Evolutionary conservation across 2,329 filamentous ascomycete species (phyloP).

Genomic region (Clarireedia hainanense): DNA sequence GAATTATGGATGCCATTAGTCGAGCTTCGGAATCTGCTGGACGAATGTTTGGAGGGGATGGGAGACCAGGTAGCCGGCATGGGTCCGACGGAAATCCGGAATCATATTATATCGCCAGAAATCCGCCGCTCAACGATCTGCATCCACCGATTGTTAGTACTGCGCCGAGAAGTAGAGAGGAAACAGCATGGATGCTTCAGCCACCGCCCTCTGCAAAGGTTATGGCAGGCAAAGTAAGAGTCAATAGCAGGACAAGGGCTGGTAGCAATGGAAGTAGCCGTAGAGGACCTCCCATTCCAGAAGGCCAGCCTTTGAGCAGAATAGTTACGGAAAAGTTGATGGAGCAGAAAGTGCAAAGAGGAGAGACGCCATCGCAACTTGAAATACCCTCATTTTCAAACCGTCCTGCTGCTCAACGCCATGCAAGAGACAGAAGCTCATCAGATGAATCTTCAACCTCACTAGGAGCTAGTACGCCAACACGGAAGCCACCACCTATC

Average conservation of each 20-base stretch:
- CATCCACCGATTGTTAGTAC: conserved; percentile 79
- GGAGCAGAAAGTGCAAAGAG: conserved; percentile 25
- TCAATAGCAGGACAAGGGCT: conserved; percentile 47
- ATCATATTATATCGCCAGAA: conserved; percentile 31
- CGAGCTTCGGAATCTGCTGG: conserved; percentile 47
- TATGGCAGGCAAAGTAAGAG: conserved; percentile 79
- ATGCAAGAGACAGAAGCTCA: conserved; percentile 17
- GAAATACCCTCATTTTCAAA: conserved; percentile 17
- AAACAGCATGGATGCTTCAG: conserved; percentile 85
- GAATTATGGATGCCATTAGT: conserved; percentile 37
- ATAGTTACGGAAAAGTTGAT: conserved; percentile 24
- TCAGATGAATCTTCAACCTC: conserved; percentile 19
- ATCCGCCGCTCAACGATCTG: conserved; percentile 76
- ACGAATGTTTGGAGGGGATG: conserved; percentile 45
- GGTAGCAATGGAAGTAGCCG: conserved; percentile 35
- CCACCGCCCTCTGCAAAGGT: conserved; percentile 83
- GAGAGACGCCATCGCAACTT: conserved; percentile 20
- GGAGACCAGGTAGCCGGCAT: conserved; percentile 27
- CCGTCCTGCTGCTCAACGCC: conserved; percentile 11
- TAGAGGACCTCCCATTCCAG: conserved; percentile 20
- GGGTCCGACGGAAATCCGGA: conserved; percentile 15
- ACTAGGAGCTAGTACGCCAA: conserved; percentile 11
- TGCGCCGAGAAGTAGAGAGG: conserved; percentile 59
- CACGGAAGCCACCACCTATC: conserved; percentile 21
- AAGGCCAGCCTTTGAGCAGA: conserved; percentile 1